phyloP scores from a whole-genome alignment of 768 basidiomycete species.

The Auricularia heimuer region DNA sequence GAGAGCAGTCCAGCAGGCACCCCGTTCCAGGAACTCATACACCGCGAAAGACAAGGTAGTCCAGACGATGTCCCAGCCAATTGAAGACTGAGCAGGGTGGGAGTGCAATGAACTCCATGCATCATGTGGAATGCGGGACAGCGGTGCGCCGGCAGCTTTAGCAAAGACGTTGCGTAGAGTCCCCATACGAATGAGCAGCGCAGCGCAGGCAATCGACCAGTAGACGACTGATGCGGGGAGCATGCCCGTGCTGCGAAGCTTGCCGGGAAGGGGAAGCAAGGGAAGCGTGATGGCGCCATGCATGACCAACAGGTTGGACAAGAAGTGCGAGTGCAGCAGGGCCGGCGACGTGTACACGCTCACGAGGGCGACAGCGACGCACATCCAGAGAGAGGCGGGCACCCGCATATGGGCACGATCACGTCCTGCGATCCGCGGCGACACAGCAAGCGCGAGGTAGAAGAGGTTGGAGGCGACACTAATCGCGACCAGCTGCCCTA shows the following conservation, averaged over 20 bases:
- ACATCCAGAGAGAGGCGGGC: slow-evolving; percentile 27
- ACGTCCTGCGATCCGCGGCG: slow-evolving; percentile 14
- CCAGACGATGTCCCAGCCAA: slow-evolving; percentile 59
- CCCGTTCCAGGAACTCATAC: slow-evolving; percentile 10
- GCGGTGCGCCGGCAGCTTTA: slow-evolving; percentile 12
- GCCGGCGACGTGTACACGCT: slow-evolving; percentile 37
- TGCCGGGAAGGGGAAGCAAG: slow-evolving; percentile 24
- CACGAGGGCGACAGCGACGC: slow-evolving; percentile 35
- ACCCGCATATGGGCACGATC: slow-evolving; percentile 4
- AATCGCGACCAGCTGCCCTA: slow-evolving; percentile 65
- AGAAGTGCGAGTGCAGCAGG: slow-evolving; percentile 36
- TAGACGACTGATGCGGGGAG: slow-evolving; percentile 26
- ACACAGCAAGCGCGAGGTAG: slow-evolving; percentile 38
- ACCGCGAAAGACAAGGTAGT: slow-evolving; percentile 32
- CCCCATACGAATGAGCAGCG: slow-evolving; percentile 29
- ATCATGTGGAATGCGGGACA: slow-evolving; percentile 10
- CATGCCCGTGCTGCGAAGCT: slow-evolving; percentile 1
- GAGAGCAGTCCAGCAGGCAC: not conserved
- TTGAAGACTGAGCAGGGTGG: slow-evolving; percentile 55
- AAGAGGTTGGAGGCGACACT: slow-evolving; percentile 58
- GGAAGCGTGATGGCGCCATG: slow-evolving; percentile 48
- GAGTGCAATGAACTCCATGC: slow-evolving; percentile 32
- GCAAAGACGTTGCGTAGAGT: slow-evolving; percentile 17
- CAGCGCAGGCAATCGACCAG: slow-evolving; percentile 22
- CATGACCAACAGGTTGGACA: slow-evolving; percentile 51